A percentile compares a stretch with the other conserved stretches of the same genome.
Evolutionary conservation across 306 rosid species (phyloP).

Genomic region (Begonia masoniana): DNA sequence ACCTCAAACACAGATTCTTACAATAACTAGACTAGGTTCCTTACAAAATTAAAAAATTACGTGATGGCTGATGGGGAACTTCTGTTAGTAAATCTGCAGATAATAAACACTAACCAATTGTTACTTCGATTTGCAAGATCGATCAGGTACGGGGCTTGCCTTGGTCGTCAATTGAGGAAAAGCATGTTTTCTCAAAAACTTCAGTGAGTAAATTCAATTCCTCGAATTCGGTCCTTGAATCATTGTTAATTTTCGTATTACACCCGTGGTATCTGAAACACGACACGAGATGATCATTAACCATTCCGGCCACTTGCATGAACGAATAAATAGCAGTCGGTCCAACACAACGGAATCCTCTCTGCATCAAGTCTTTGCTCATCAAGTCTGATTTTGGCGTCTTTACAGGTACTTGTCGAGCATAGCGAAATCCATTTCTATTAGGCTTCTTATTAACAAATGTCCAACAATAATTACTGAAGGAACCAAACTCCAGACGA

Average conservation of each 20-base stretch:
- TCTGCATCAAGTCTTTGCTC: slow-evolving; percentile 82
- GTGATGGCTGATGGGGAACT: too few relatives aligned
- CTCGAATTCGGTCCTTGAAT: slow-evolving; percentile 22
- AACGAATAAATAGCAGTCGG: slow-evolving; percentile 77
- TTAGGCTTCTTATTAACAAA: slow-evolving; percentile 63
- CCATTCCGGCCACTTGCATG: slow-evolving; percentile 84
- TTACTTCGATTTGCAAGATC: slow-evolving; percentile 5
- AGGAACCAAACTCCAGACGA: slow-evolving; percentile 73
- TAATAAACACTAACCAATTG: too few relatives aligned
- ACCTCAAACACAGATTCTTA: too few relatives aligned
- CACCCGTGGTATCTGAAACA: slow-evolving; percentile 65
- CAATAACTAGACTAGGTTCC: too few relatives aligned
- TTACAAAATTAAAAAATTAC: too few relatives aligned
- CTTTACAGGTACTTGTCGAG: slow-evolving; percentile 75
- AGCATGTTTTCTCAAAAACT: slow-evolving; percentile 19
- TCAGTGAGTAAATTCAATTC: slow-evolving; percentile 12
- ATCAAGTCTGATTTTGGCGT: slow-evolving; percentile 76
- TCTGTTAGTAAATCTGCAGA: too few relatives aligned
- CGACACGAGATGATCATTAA: slow-evolving; percentile 59
- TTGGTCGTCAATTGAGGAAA: slow-evolving; percentile 13
- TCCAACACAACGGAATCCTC: slow-evolving; percentile 96
- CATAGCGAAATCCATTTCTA: slow-evolving; percentile 53
- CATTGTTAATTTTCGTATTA: slow-evolving; percentile 13
- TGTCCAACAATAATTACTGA: slow-evolving; percentile 78
- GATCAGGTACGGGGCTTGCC: slow-evolving; percentile 7